A percentile compares a stretch with the other conserved stretches of the same genome.
Evolutionary conservation across 192 early-diverging fungal genomes (phyloP).

Genomic region (Backusella luteola): DNA sequence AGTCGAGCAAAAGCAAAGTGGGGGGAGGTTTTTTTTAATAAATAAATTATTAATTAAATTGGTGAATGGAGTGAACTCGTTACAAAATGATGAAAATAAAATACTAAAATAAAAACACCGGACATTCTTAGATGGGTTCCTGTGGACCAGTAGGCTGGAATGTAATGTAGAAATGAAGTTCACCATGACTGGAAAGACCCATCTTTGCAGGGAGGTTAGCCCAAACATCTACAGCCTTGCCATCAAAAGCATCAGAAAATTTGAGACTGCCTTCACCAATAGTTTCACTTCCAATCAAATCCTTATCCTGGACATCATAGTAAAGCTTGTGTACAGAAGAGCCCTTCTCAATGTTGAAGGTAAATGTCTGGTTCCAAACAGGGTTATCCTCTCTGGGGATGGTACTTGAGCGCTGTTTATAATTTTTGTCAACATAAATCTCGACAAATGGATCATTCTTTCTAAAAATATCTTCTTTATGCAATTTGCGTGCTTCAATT

Average conservation of each 20-base stretch:
- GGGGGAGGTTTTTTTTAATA: not conserved
- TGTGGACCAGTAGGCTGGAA: conserved; percentile 13
- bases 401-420: conserved; percentile 20
- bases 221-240: conserved; percentile 20
- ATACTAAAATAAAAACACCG: not conserved
- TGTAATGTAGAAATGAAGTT: conserved; percentile 35
- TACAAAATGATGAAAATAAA: not conserved
- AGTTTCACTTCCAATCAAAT: conserved; percentile 34
- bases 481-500: conserved; percentile 26
- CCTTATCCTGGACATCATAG: conserved; percentile 35
- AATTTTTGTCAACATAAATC: conserved; percentile 23
- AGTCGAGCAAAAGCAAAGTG: not conserved
- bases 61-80: not conserved
- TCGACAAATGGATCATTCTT: conserved; percentile 29
- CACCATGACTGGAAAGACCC: conserved; percentile 30
- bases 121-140: not conserved
- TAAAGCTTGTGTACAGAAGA: conserved; percentile 32
- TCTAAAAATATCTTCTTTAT: conserved; percentile 20
- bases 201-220: conserved; percentile 36
- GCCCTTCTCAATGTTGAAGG: conserved; percentile 15
- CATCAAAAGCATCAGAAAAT: conserved; percentile 22
- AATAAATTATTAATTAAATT: not conserved
- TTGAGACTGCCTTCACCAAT: conserved; percentile 35
- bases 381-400: conserved; percentile 19
- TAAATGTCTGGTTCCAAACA: conserved; percentile 30